Base-by-base conservation (phyloP, 495 filamentous ascomycete genomes). In the Xylaria nigripes region DNA sequence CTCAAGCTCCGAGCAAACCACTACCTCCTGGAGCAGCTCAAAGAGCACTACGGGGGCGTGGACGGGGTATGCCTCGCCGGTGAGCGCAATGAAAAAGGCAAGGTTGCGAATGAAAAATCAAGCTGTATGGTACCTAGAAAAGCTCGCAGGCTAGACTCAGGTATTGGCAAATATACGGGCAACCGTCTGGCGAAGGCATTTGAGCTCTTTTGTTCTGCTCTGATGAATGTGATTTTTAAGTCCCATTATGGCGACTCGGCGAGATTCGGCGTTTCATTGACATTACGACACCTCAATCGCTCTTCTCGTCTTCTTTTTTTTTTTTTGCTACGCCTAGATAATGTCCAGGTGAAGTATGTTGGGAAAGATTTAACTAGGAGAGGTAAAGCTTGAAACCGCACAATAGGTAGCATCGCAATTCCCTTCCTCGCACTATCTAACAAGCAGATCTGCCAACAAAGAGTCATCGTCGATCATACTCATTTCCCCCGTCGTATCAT, bases 1-100 rank as follows among this genome's bases (percentile, higher is more conserved):
- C 90, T 41, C 86, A 93, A 69, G 87, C 80, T 24, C 90, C 90
- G 1, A 76, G 81, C 44, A 77, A 86, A 65, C 81, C 86, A 32
- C 75, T 97, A 51, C 93, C 92, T 12, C 89, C 90, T 1, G 93
- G 93, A 63, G 91, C 93, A 30, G 92, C 92, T 18, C 92, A 97
- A 74, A 78, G 91, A 55, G 93, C 90, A 32, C 70, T 98, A 48
- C 80, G 89, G 34, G 86, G 86, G 52, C 78, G 90, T 62, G 91
- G 91, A 55, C 80, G 91, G 56, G 90, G 92, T 48, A 95, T 98
- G 90, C 93, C 93, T 32, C 81, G 85, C 68, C 75, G 89, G 72
- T 91, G 76, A 65, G 62, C 24, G 27, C 45, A 29, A 38, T 50
- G 13, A 44, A 44, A 24, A 45, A 22, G 32, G 21, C 7, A 34